Base-by-base conservation (phyloP, 805 yeast species). In the Wickerhamomyces ciferrii region DNA sequence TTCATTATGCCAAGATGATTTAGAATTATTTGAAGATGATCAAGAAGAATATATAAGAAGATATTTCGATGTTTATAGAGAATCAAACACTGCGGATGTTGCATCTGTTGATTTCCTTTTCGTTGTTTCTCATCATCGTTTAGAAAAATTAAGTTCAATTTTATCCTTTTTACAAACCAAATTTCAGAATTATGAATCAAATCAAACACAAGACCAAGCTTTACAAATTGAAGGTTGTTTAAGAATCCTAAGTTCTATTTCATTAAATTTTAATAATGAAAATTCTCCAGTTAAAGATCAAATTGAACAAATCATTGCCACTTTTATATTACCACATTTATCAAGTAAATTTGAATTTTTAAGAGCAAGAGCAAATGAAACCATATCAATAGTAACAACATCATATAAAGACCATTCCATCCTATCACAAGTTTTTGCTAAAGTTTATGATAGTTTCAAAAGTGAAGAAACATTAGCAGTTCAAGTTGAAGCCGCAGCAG, bases 11-110 rank as follows among this genome's bases (percentile, higher is more conserved):
- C 86, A 94, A 3, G 79, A 77, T 37, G 78, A 79, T 40, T 69
- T 87, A 46, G 94, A 87, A 57, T 63, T 80, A 23, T 88, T 84
- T 66, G 95, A 89, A 49, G 82, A 78, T 48, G 97, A 91, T 57
- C 96, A 96, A 2, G 84, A 80, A 48, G 97, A 91, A 61, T 94
- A 88, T 62, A 79, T 92, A 45, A 82, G 91, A 68, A 75, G 83
- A 51, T 78, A 74, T 49, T 80, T 88, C 55, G 89, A 83, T 60
- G 69, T 79, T 48, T 70, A 74, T 50, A 76, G 81, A 54, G 96
- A 87, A 50, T 65, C 72, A 11, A 65, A 71, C 17, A 77, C 90
- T 4, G 87, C 96, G 0, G 96, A 88, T 60, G 76, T 78, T 48
- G 96, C 96, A 1, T 87, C 97, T 4, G 73, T 86, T 43, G 84